These are phyloP conservation scores for Aureobasidium subglaciale DNA, from an alignment of 2,329 filamentous ascomycete species.

Conservation along the genomic window DNA sequence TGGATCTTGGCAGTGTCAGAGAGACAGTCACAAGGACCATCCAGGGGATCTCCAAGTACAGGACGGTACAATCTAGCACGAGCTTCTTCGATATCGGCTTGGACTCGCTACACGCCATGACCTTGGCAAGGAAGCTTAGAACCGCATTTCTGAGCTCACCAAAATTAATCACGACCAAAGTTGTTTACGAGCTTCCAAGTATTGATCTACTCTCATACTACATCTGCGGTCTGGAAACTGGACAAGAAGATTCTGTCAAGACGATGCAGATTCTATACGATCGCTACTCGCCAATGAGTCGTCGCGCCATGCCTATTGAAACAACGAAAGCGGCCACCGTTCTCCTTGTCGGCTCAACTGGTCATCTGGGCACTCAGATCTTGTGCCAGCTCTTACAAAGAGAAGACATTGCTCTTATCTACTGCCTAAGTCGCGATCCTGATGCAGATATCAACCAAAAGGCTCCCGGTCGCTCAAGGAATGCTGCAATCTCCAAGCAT, in stretches of 20 bases:
- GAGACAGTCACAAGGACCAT: neutral
- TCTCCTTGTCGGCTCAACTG: constrained; percentile 4
- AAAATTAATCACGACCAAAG: neutral
- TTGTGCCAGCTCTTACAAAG: constrained; percentile 17
- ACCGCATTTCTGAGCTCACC: neutral
- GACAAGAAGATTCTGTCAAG: neutral
- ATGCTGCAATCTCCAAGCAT: neutral
- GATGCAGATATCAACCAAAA: neutral
- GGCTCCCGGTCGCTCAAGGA: too few species aligned
- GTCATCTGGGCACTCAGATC: neutral
- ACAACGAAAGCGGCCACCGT: neutral
- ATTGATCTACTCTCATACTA: neutral
- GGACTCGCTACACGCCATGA: constrained; percentile 26
- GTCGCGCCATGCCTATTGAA: neutral
- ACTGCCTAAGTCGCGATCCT: constrained; percentile 22
- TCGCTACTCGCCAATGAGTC: neutral
- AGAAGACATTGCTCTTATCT: constrained; percentile 22
- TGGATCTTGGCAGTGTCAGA: neutral
- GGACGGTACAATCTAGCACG: neutral
- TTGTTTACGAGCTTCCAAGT: neutral
- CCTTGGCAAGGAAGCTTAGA: neutral
- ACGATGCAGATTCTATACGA: neutral
- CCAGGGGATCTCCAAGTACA: neutral
- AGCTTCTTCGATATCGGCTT: constrained; percentile 29
- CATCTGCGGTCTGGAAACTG: neutral